Evolutionary conservation across 495 filamentous ascomycete genomes (phyloP).

Genomic region (Tuber indicum): DNA sequence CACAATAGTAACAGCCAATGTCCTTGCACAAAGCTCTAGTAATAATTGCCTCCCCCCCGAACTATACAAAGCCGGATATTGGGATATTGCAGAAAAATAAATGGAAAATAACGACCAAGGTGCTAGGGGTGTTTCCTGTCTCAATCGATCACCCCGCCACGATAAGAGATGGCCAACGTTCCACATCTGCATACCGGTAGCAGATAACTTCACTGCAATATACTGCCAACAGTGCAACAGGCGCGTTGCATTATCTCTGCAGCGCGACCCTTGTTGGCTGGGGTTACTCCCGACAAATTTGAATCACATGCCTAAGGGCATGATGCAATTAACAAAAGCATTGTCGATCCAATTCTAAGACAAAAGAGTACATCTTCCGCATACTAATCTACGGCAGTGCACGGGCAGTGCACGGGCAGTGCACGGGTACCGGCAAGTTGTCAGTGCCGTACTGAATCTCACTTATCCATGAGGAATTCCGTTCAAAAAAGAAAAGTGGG

Average conservation of each 20-base stretch:
- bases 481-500: background rate
- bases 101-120: background rate
- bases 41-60: background rate
- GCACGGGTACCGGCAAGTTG: background rate
- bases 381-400: background rate
- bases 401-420: background rate
- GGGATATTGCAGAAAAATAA: background rate
- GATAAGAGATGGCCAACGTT: background rate
- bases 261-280: background rate
- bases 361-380: background rate
- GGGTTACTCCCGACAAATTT: background rate
- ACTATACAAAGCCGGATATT: background rate
- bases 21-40: background rate
- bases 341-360: constrained; percentile 3
- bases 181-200: background rate
- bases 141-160: background rate
- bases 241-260: background rate
- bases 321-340: background rate
- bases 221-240: background rate
- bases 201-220: background rate
- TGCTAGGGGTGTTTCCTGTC: background rate
- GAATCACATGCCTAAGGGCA: background rate
- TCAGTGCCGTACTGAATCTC: background rate
- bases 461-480: background rate
- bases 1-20: background rate